Base-by-base conservation (phyloP, 179 eudicot species). In the Carnegiea gigantea region DNA sequence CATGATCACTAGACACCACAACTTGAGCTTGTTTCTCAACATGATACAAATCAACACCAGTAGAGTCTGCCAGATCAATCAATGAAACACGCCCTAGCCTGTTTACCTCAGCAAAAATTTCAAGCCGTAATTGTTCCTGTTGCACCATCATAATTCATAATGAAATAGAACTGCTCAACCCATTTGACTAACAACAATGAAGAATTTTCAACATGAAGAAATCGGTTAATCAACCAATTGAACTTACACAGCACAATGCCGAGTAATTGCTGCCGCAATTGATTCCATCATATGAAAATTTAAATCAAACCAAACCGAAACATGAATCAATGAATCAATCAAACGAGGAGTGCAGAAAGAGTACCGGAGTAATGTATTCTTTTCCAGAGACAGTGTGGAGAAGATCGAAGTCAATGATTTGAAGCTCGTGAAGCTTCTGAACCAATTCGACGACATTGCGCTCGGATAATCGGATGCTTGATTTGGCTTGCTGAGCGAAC, bases 381-480 rank as follows among this genome's bases (percentile, higher is more conserved):
- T 93, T 94, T 88, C 98, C 99, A 81, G 99, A 83, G 83, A 88
- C 84, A 62, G 99, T 96, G 82, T 96, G 99, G 60, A 94, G 99
- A 65, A 96, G 99, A 88, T 96, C 97, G 81, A 93, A 96, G 40
- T 96, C 93, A 86, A 96, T 91, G 86, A 96, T 96, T 30, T 89
- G 87, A 77, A 96, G 95, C 21, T 92, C 87, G 4, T 94, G 99
- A 43, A 96, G 98, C 68, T 94, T 96, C 80, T 92, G 97, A 44
- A 96, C 97, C 86, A 96, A 92, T 88, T 96, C 99, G 83, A 96
- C 98, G 33, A 96, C 97, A 86, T 96, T 95, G 79, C 99, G 85
- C 18, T 96, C 98, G 7, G 98, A 96, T 86, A 96, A 91, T 60
- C 98, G 89, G 40, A 96, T 89, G 87, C 95, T 93, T 43, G 98